phyloP scores from a whole-genome alignment of 1,139 yeast species.

The Scheffersomyces illinoinensis region DNA sequence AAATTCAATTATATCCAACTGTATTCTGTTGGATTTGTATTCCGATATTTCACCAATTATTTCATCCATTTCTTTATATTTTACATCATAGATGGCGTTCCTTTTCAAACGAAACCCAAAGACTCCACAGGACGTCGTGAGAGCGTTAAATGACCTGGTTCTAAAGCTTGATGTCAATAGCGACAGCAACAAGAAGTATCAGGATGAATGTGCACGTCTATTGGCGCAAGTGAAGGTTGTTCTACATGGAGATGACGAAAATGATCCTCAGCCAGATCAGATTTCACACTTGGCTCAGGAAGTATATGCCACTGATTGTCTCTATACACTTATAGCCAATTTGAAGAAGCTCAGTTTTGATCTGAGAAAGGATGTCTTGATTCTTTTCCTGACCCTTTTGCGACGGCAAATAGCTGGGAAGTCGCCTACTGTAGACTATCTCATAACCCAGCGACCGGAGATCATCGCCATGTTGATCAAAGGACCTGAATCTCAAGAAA shows the following conservation, averaged over 20 bases:
- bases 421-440: slow-evolving; percentile 85
- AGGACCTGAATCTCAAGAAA: slow-evolving; percentile 68
- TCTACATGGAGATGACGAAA: slow-evolving; percentile 72
- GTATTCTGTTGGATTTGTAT: too few species aligned
- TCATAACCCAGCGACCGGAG: slow-evolving; percentile 61
- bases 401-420: slow-evolving; percentile 77
- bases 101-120: slow-evolving; percentile 90
- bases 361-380: slow-evolving; percentile 79
- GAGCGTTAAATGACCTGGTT: slow-evolving; percentile 73
- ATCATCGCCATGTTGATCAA: slow-evolving; percentile 61
- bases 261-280: slow-evolving; percentile 74
- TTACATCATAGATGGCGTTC: slow-evolving; percentile 62
- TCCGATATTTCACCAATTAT: not conserved
- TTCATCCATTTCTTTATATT: too few species aligned
- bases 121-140: slow-evolving; percentile 81
- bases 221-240: slow-evolving; percentile 67
- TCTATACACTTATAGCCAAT: slow-evolving; percentile 58
- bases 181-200: slow-evolving; percentile 60
- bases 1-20: not conserved
- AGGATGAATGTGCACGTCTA: slow-evolving; percentile 76
- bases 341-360: slow-evolving; percentile 78
- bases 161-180: slow-evolving; percentile 57
- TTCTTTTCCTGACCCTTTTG: slow-evolving; percentile 71
- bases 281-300: slow-evolving; percentile 74
- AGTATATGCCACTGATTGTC: slow-evolving; percentile 68